Conservation (phyloP, 2,329 filamentous ascomycete genomes). For the Graphilbum fragrans region DNA sequence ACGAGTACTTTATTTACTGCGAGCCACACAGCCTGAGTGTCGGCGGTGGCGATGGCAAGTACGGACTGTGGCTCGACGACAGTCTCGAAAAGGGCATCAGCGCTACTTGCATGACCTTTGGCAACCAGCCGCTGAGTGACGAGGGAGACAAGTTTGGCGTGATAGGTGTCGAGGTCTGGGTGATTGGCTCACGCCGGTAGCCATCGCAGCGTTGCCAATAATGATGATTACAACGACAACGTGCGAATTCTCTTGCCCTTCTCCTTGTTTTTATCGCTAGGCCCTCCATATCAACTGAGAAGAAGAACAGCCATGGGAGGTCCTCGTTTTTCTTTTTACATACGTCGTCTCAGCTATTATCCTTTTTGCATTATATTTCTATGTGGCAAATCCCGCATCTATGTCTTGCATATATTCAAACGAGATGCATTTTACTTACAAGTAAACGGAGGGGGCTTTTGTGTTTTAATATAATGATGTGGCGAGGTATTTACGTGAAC, state of each 20-base stretch:
- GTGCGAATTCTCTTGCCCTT: no score
- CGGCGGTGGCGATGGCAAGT: conserved; percentile 79
- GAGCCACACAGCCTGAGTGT: conserved; percentile 75
- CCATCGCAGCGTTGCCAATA: not conserved
- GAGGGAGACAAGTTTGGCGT: conserved; percentile 88
- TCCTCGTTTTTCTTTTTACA: not conserved
- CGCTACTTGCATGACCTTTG: conserved; percentile 77
- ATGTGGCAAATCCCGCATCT: no score
- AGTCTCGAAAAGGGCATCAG: conserved; percentile 75
- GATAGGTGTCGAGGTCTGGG: conserved; percentile 87
- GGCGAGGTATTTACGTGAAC: no score
- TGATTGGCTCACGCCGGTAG: conserved; percentile 44
- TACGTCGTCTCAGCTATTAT: not conserved
- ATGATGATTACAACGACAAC: not conserved
- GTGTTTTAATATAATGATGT: no score
- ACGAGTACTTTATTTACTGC: conserved; percentile 94
- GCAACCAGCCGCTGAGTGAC: conserved; percentile 87
- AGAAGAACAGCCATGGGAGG: not conserved
- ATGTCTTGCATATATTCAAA: no score
- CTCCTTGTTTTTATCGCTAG: no score
- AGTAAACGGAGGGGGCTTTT: no score
- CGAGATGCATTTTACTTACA: no score
- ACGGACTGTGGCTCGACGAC: conserved; percentile 88
- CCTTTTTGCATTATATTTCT: not conserved
- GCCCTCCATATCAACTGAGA: no score